phyloP scores from a whole-genome alignment of 306 rosid genomes.

The Fragaria iinumae region DNA sequence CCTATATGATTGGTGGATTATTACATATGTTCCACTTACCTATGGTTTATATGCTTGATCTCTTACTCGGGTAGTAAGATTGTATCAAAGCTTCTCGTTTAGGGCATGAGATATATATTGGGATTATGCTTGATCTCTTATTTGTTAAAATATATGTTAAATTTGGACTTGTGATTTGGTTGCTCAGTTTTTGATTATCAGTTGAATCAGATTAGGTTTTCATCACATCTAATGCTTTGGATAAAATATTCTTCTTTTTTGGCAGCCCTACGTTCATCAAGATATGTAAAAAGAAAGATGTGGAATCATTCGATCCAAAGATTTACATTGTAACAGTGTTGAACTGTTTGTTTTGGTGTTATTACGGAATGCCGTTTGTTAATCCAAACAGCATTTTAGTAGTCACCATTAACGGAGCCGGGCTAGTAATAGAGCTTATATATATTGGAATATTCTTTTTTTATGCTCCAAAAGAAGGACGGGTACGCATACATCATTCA shows the following conservation, averaged over 20 bases:
- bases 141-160: too few species aligned
- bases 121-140: too few species aligned
- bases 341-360: constrained; percentile 71
- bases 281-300: constrained; percentile 52
- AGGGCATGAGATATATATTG: background rate
- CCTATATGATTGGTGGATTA: too few species aligned
- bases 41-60: too few species aligned
- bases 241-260: constrained; percentile 18
- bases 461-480: constrained; percentile 40
- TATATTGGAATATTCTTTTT: constrained; percentile 47
- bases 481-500: constrained; percentile 29
- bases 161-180: background rate
- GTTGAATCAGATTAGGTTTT: background rate
- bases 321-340: constrained; percentile 63
- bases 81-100: background rate
- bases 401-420: constrained; percentile 53
- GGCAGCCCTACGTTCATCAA: constrained; percentile 58
- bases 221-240: background rate
- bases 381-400: constrained; percentile 67
- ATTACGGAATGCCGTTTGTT: constrained; percentile 75
- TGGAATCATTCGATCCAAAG: constrained; percentile 60
- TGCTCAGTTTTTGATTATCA: too few species aligned
- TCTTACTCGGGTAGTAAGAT: background rate
- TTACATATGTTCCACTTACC: too few species aligned
- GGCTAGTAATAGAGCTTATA: constrained; percentile 49